Evolutionary conservation across 1,284 basidiomycete species (phyloP), one percentile per base, ranked within the genome.

Genomic region (Exsudoporus floridanus): DNA sequence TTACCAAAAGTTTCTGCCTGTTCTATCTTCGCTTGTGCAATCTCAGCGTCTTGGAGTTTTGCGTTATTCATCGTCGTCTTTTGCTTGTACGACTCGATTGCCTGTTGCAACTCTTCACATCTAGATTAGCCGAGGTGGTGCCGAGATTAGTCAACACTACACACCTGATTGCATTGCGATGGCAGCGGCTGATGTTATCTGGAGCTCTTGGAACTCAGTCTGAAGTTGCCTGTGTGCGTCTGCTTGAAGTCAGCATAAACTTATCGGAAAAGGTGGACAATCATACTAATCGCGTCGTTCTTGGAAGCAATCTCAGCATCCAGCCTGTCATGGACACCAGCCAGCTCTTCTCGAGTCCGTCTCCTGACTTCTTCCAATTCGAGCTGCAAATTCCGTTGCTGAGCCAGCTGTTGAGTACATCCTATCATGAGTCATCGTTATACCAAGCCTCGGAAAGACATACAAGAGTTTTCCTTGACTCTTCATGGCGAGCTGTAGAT

Each of bases 391-490:
- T 79, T 78, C n/a, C 82, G 78, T 64, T 89, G 85, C 63, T 88
- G 86, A 16, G 83, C 77, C 35, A 86, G 66, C 85, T 89, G 59
- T 37, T 50, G 43, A 19, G 13, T 37, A 33, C 33, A 28, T 42
- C 49, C 35, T 53, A 45, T 45, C 33, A 40, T 46, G 23, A 51
- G 37, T 51, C 38, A 7, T 33, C 21, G 16, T 41, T 37, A 5
- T 13, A 27, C 4, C 25, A 54, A 36, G 4, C 18, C 35, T 18
- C 7, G 19, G 18, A 35, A 37, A 39, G 16, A 52, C 80, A 51
- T 66, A 87, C 87, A 61, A 90, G 64, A 46, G 86, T 84, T 61
- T 84, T 86, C 37, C 83, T 77, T n/a, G 85, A 86, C 58, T 87
- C 86, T 59, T 89, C 87, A 12, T 88, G 66, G 34, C 83, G 83